Percentiles rank a stretch among this genome's conserved stretches.
Evolutionary conservation across 1,284 basidiomycete genomes (phyloP).

Genomic region (Sanguinoderma infundibulare): DNA sequence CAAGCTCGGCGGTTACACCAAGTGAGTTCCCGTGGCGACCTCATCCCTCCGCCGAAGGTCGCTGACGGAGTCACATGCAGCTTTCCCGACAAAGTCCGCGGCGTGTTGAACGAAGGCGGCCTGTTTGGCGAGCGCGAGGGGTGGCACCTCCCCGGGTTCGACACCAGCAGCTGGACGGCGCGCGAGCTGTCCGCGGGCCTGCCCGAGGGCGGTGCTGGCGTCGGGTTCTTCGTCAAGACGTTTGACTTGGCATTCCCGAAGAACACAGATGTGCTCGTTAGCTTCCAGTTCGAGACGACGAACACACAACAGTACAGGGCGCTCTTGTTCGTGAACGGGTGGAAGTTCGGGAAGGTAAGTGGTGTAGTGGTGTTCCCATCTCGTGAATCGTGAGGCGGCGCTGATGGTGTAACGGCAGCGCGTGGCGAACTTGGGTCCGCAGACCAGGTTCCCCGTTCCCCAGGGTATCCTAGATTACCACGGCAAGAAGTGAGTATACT

Average conservation of each 20-base stretch:
- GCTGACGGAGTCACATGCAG: constrained; percentile 34
- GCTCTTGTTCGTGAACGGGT: constrained; percentile 81
- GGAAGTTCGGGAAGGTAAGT: constrained; percentile 84
- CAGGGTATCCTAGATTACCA: constrained; percentile 75
- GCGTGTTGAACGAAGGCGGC: constrained; percentile 81
- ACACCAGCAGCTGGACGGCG: constrained; percentile 61
- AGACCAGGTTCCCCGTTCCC: constrained; percentile 78
- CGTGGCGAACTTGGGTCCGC: constrained; percentile 52
- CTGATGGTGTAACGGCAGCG: constrained; percentile 32
- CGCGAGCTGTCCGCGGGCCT: constrained; percentile 62
- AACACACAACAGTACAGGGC: constrained; percentile 71
- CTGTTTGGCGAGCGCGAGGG: constrained; percentile 78
- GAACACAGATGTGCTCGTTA: constrained; percentile 67
- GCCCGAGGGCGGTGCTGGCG: constrained; percentile 58
- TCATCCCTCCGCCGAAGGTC: rapidly evolving
- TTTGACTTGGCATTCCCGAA: constrained; percentile 63
- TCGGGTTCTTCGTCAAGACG: constrained; percentile 80
- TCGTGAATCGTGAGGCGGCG: too few relatives aligned
- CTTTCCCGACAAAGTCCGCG: constrained; percentile 71
- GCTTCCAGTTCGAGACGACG: constrained; percentile 62
- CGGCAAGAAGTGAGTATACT: constrained; percentile 65
- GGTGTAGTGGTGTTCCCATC: background rate
- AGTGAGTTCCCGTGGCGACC: constrained; percentile 43
- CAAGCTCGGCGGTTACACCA: constrained; percentile 75
- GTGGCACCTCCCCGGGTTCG: constrained; percentile 82